These are phyloP conservation scores for Curvularia sp. DNA, from an alignment of 2,329 filamentous ascomycete genomes.

Conservation along the genomic window DNA sequence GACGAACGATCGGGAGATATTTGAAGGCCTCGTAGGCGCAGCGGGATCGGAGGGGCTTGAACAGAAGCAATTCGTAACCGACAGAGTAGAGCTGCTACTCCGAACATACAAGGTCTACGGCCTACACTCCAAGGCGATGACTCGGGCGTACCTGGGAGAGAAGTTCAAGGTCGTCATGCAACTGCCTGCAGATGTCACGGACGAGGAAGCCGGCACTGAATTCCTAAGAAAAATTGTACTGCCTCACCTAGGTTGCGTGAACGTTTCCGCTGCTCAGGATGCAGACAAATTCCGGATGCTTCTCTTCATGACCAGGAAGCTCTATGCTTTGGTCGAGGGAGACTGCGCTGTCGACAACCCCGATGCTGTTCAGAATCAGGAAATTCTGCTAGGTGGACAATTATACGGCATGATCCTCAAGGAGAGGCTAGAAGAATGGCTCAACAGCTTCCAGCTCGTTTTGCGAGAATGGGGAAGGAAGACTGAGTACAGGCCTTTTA, in stretches of 20 bases:
- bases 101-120: constrained; percentile 92
- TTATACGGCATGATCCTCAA: constrained; percentile 96
- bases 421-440: constrained; percentile 89
- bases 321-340: constrained; percentile 90
- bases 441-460: constrained; percentile 67
- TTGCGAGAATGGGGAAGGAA: constrained; percentile 63
- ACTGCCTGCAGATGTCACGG: constrained; percentile 80
- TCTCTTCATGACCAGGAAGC: constrained; percentile 94
- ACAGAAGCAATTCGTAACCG: constrained; percentile 88
- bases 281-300: constrained; percentile 93
- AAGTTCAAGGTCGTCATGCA: constrained; percentile 91
- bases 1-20: constrained; percentile 96
- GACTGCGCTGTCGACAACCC: constrained; percentile 95
- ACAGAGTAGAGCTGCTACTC: constrained; percentile 89
- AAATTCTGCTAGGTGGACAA: constrained; percentile 91
- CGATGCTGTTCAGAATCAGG: constrained; percentile 95
- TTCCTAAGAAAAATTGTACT: constrained; percentile 90
- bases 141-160: constrained; percentile 83
- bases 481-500: constrained; percentile 67
- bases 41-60: constrained; percentile 77
- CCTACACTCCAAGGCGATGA: constrained; percentile 81
- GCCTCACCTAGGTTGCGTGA: constrained; percentile 85
- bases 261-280: constrained; percentile 85
- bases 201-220: constrained; percentile 89
- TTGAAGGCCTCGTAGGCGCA: constrained; percentile 86